Base-by-base conservation (phyloP, 2,329 filamentous ascomycete genomes). In the Chaetomiaceae sp. region DNA sequence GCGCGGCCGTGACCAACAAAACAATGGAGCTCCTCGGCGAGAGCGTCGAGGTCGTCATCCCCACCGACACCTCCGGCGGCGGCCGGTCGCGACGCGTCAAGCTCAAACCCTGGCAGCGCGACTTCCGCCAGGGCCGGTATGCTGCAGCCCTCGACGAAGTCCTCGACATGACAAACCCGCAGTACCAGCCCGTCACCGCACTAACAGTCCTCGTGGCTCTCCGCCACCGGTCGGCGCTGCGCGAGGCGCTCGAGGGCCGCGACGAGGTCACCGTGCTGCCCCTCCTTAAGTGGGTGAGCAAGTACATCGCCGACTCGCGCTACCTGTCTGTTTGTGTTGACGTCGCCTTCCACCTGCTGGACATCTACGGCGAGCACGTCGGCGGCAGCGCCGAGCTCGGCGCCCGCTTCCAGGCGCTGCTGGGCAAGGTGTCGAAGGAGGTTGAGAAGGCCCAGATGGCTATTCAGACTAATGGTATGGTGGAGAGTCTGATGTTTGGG, bases 31-130 rank as follows among this genome's bases (percentile, higher is more conserved):
- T 90, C 63, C 78, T 86, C 17, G 91, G 89, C 57, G 89, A 95
- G 67, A 86, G 84, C 39, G 87, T 85, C 20, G 90, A 96, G 64
- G 90, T 96, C 48, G 81, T 96, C 60, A 91, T 97, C 61, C 87
- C 92, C 37, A 85, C 88, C 60, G 83, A 52, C 41, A 16, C 51
- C 55, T 55, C 39, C 51, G 59, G 8, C 51, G 63, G 39, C 57
- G 73, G 44, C 35, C 76, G 77, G 54, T 83, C 80, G 63, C 73
- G 73, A 34, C 64, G 62, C 45, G 85, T 82, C 65, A 83, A 81
- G 62, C 80, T 87, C 60, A 82, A 83, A 41, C 64, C 71, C 5
- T 99, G 93, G 92, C 91, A 96, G 66, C 76, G 78, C 53, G 83
- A 89, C 58, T 76, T 97, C 51, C 83, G 91, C 44, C 84, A 86